These are phyloP conservation scores for Diddensiella transvaalensis DNA, from an alignment of 805 yeast genomes.

Conservation along the genomic window DNA sequence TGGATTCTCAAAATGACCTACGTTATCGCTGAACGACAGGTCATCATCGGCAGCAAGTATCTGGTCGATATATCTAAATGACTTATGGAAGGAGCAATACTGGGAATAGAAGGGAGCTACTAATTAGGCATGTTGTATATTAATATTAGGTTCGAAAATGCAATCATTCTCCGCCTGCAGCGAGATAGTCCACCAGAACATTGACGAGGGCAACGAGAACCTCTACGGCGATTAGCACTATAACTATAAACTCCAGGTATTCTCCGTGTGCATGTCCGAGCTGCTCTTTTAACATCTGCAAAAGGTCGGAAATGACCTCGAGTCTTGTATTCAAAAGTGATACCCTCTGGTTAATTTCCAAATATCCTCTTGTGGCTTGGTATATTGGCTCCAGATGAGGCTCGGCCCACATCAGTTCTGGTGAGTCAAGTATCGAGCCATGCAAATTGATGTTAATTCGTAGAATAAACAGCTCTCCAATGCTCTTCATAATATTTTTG, in stretches of 20 bases:
- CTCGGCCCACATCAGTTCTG: slow-evolving; percentile 98
- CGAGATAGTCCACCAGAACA: slow-evolving; percentile 39
- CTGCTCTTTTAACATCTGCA: slow-evolving; percentile 96
- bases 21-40: slow-evolving; percentile 24
- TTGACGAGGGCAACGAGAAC: slow-evolving; percentile 84
- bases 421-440: slow-evolving; percentile 78
- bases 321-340: slow-evolving; percentile 83
- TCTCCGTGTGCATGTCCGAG: slow-evolving; percentile 91
- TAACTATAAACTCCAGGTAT: slow-evolving; percentile 85
- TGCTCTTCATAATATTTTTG: slow-evolving; percentile 93
- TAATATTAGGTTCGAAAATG: not conserved
- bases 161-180: slow-evolving; percentile 17
- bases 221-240: slow-evolving; percentile 86
- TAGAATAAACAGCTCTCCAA: slow-evolving; percentile 90
- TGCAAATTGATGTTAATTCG: slow-evolving; percentile 43
- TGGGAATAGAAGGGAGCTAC: not conserved
- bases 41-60: slow-evolving; percentile 25
- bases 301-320: slow-evolving; percentile 87
- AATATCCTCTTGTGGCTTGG: slow-evolving; percentile 92
- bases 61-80: slow-evolving; percentile 7
- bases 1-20: slow-evolving; percentile 25
- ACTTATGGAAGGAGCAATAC: not conserved
- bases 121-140: no score
- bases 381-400: slow-evolving; percentile 97
- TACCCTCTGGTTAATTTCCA: slow-evolving; percentile 93